Percentiles rank a stretch among this genome's conserved stretches.
Conservation (phyloP, 345 rosid species). For the Punica granatum region DNA sequence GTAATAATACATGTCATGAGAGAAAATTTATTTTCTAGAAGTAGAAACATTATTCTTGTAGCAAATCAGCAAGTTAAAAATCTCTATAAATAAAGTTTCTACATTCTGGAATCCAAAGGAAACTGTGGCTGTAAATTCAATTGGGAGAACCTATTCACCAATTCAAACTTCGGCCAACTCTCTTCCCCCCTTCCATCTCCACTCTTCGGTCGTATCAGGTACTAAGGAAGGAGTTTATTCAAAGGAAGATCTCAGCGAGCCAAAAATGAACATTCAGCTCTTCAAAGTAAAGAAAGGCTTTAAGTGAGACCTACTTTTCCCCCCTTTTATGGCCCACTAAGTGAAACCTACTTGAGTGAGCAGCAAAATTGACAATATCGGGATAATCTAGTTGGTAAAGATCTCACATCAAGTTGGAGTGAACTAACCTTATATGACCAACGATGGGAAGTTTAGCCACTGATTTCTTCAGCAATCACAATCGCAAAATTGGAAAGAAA, state of each 20-base stretch:
- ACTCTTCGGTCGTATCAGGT: no score
- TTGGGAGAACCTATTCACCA: no score
- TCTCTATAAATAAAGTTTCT: no score
- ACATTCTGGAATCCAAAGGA: no score
- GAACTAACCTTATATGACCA: constrained; percentile 78
- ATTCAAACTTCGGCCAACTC: no score
- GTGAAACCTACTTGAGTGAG: background rate
- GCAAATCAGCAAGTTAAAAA: no score
- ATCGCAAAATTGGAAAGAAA: background rate
- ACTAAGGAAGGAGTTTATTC: no score
- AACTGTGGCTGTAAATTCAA: no score
- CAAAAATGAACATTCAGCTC: background rate
- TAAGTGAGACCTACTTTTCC: no score
- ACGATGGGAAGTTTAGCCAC: constrained; percentile 83
- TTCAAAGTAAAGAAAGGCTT: background rate
- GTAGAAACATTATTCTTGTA: no score
- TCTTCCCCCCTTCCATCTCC: no score
- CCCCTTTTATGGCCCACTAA: background rate
- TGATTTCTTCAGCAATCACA: constrained; percentile 66
- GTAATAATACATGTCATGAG: background rate
- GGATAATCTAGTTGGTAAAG: background rate
- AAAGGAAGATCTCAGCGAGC: no score
- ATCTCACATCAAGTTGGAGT: background rate
- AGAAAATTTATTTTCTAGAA: background rate
- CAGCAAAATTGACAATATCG: background rate